Conservation (phyloP, 2,329 filamentous ascomycete species). For the Emergomyces pasteurianus region DNA sequence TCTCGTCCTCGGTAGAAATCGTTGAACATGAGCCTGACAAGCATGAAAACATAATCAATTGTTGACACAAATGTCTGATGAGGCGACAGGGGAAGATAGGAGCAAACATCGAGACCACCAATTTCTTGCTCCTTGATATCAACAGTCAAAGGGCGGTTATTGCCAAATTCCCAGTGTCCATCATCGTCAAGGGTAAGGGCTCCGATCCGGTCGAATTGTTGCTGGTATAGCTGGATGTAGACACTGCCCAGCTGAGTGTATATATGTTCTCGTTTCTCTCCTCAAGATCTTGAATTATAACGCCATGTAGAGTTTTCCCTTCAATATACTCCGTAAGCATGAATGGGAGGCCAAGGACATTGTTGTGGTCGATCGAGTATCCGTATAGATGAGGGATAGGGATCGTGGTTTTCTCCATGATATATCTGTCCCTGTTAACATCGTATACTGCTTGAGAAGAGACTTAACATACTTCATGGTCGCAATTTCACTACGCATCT, state of each 20-base stretch:
- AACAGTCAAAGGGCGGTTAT: background rate
- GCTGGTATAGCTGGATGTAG: background rate
- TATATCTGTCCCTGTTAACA: background rate
- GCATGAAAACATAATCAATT: conserved; percentile 5
- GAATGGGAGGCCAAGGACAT: background rate
- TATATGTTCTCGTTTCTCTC: background rate
- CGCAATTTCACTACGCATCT: background rate
- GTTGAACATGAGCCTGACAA: background rate
- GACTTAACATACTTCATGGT: background rate
- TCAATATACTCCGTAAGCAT: background rate
- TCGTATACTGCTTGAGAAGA: background rate
- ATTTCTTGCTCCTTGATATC: background rate
- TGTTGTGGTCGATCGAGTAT: background rate
- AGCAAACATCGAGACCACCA: background rate
- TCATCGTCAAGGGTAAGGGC: background rate
- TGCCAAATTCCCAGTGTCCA: background rate
- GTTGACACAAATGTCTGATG: conserved; percentile 4
- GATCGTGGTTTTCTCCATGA: background rate
- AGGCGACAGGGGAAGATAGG: background rate
- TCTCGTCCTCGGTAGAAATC: conserved; percentile 2
- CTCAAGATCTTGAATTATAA: background rate
- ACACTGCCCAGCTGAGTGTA: background rate
- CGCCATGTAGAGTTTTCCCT: background rate
- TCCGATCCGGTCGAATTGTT: background rate
- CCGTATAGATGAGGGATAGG: background rate